A percentile compares a stretch with the other conserved stretches of the same genome.
Evolutionary conservation across 108 stramenopile genomes (phyloP).

Genomic region (Chaetoceros tenuissimus): DNA sequence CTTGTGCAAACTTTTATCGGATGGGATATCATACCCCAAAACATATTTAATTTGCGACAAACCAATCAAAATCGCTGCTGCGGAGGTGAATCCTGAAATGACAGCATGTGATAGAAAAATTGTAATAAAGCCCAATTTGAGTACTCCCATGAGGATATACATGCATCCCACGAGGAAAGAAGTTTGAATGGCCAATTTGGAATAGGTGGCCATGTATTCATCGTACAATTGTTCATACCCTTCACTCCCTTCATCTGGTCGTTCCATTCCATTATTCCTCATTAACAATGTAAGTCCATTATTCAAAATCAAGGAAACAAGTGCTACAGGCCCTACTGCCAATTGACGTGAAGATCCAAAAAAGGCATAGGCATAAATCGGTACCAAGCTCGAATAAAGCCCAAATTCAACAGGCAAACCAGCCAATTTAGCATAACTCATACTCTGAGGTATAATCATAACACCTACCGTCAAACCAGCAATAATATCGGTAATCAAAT

Average conservation of each 20-base stretch:
- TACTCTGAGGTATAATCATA: slow-evolving; percentile 83
- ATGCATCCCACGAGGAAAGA: slow-evolving; percentile 49
- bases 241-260: slow-evolving; percentile 9
- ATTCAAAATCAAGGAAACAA: slow-evolving; percentile 45
- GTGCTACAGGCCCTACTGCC: slow-evolving; percentile 79
- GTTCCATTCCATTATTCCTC: slow-evolving; percentile 13
- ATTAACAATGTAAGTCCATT: slow-evolving; percentile 25
- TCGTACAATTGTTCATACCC: too few relatives aligned
- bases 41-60: slow-evolving; percentile 77
- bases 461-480: slow-evolving; percentile 72
- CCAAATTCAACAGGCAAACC: slow-evolving; percentile 80
- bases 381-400: slow-evolving; percentile 72
- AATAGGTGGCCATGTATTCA: slow-evolving; percentile 25
- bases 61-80: slow-evolving; percentile 78
- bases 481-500: slow-evolving; percentile 25
- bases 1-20: slow-evolving; percentile 20
- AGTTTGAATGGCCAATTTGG: slow-evolving; percentile 28
- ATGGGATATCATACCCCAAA: slow-evolving; percentile 50
- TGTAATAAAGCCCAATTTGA: slow-evolving; percentile 62
- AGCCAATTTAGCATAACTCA: slow-evolving; percentile 85
- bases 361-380: slow-evolving; percentile 63
- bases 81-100: slow-evolving; percentile 79
- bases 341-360: slow-evolving; percentile 77
- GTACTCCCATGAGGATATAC: slow-evolving; percentile 35
- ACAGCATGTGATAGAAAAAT: slow-evolving; percentile 81